Base-by-base conservation (phyloP, 2,329 filamentous ascomycete genomes). In the Phialophora tarda region DNA sequence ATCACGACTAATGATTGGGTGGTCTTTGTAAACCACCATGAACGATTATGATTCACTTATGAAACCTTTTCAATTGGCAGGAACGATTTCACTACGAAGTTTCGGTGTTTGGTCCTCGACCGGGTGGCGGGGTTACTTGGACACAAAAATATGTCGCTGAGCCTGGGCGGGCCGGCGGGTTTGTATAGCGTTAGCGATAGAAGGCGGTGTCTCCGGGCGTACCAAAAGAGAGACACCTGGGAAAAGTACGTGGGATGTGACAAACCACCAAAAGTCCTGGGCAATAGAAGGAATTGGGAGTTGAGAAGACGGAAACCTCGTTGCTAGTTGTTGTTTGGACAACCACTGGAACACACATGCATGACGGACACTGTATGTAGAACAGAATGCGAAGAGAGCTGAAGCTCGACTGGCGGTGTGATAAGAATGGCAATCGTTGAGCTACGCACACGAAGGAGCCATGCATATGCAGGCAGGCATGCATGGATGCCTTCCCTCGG, bases 1-100 rank as follows among this genome's bases (percentile, higher is more conserved):
- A 50, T 62, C 62, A 69, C 60, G 66, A 69, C 38, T 69, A 68
- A 69, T 69, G 66, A 69, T 66, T 62, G 60, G 60, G 60, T 47
- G 61, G 63, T 62, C 47, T 34, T 48, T 34, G 53, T 14, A 17
- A 34, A 47, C 21, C 66, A 62, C 63, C 63, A 63, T 64, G 63
- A 63, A 65, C 59, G 66, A 69, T 62, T 61, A 69, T 57, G 63
- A 69, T 55, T 63, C 59, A 56, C 24, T 59, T 32, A 66, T 34
- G 64, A 61, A 63, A 58, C 24, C 55, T 59, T 60, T 56, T 48
- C 26, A 48, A 56, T 56, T 34, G 10, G 23, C 21, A 21, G 21
- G 59, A 44, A 58, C 59, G 59, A 62, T 48, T 59, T 66, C 38
- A 58, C 54, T 58, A 51, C 44, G 21, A 24, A 51, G 5, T 24